Conservation (phyloP, 257 asterid genomes). For the Solanum megistacrolobum region DNA sequence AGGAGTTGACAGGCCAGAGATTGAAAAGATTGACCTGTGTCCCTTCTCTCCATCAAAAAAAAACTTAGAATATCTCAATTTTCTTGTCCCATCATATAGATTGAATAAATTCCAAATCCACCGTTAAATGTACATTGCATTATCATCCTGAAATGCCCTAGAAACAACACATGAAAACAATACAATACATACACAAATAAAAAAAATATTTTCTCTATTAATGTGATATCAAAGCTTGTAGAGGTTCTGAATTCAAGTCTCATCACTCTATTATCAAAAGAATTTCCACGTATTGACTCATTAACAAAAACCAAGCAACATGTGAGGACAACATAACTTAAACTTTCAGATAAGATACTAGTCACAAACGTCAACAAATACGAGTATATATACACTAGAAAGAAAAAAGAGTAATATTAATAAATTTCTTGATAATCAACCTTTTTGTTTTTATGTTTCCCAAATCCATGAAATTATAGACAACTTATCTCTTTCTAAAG, state of each 20-base stretch:
- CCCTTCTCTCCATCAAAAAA: constrained; percentile 37
- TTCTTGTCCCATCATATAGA: constrained; percentile 21
- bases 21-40: constrained; percentile 73
- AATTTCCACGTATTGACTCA: not conserved
- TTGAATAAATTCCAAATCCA: constrained; percentile 10
- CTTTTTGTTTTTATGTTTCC: not conserved
- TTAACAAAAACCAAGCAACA: not conserved
- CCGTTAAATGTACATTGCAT: constrained; percentile 7
- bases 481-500: not conserved
- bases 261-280: not conserved
- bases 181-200: not conserved
- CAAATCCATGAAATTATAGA: not conserved
- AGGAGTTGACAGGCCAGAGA: constrained; percentile 41
- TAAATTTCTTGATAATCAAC: not conserved
- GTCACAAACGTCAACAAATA: not conserved
- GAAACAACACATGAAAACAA: not conserved
- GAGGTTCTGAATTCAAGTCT: not conserved
- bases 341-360: not conserved
- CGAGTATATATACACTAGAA: not conserved
- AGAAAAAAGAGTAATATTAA: not conserved
- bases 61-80: constrained; percentile 19
- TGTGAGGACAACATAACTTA: not conserved
- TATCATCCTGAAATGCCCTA: constrained; percentile 13
- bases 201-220: not conserved
- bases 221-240: not conserved